Percentiles rank a stretch among this genome's conserved stretches.
Evolutionary conservation across 2,329 filamentous ascomycete genomes (phyloP).

Genomic region (Davidsoniella virescens): DNA sequence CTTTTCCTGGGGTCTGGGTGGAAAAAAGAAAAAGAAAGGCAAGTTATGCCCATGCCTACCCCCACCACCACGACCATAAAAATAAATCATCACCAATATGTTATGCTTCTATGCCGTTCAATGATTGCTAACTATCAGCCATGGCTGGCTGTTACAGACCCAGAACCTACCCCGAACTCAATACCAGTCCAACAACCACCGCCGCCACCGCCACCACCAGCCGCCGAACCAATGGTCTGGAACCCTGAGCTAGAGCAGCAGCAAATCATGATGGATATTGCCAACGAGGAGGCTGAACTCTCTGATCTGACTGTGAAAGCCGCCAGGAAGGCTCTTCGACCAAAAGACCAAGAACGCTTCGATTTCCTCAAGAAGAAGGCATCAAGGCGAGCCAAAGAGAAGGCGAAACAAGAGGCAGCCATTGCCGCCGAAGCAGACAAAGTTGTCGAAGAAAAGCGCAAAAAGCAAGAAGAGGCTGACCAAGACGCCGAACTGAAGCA

Average conservation of each 20-base stretch:
- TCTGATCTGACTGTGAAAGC: background rate
- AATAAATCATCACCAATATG: background rate
- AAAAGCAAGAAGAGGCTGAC: background rate
- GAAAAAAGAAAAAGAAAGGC: slow-evolving; percentile 8
- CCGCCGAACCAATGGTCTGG: background rate
- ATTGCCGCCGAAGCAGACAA: slow-evolving; percentile 9
- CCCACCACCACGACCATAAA: background rate
- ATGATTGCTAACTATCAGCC: background rate
- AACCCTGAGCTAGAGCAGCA: slow-evolving; percentile 5
- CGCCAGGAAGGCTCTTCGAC: background rate
- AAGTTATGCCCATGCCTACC: background rate
- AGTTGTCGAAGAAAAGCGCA: slow-evolving; percentile 6
- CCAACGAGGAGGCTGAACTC: slow-evolving; percentile 8
- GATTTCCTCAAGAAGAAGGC: slow-evolving; percentile 2
- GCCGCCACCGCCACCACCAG: slow-evolving; percentile 1
- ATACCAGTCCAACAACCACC: slow-evolving; percentile 1
- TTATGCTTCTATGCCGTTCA: background rate
- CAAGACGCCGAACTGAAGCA: slow-evolving; percentile 7
- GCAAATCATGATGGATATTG: slow-evolving; percentile 7
- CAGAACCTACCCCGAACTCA: slow-evolving; percentile 2
- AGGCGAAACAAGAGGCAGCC: slow-evolving; percentile 11
- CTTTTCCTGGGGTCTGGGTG: slow-evolving; percentile 1
- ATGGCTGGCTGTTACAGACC: background rate
- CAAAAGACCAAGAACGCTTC: slow-evolving; percentile 8
- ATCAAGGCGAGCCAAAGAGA: slow-evolving; percentile 12